Evolutionary conservation across 1,284 basidiomycete species (phyloP), one percentile per base, ranked within the genome.

Genomic region (Fomitopsis palustris): DNA sequence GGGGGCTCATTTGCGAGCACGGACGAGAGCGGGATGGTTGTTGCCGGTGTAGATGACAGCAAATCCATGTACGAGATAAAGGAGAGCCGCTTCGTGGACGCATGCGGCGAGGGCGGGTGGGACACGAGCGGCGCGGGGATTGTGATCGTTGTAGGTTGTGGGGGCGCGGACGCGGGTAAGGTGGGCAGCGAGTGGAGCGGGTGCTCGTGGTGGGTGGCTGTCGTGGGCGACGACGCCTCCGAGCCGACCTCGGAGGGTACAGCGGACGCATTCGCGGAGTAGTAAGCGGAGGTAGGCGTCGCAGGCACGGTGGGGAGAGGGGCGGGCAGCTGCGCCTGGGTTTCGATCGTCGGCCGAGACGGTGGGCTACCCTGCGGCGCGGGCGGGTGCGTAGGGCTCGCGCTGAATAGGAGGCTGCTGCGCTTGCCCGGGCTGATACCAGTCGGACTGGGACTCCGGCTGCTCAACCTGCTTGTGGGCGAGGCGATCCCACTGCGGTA

Each of bases 31-130:
- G 90, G 83, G 31, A 87, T 80, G 10, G 86, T 85, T 3, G 87
- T 81, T 0, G 86, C 78, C 0, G 93, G 93, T 0, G 90, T 86
- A 0, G 87, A 90, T 0, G 87, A 78, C 41, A 95, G 82, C 5
- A 95, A 81, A 71, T 95, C 93, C 41, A 87, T 84, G 72, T 94
- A 94, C 2, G 90, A 90, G 72, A 95, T 82, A 78, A 94, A 95
- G 0, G 90, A 92, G 31, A 95, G 81, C 1, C 89, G 85, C 67
- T 93, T 86, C 42, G 78, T 78, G 53, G 77, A 74, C 2, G 67
- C 70, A 10, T 78, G 78, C 3, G 85, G 87, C 27, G 80, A 89
- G 33, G 82, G 86, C 35, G 78, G 84, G 62, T 76, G 84, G 37
- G 72, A 61, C 65, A 62, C 29, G 53, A 64, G 64, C 0, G 67